Evolutionary conservation across 139 green algal species (phyloP), one percentile per base, ranked within the genome.

Genomic region (Gonium pectorale): DNA sequence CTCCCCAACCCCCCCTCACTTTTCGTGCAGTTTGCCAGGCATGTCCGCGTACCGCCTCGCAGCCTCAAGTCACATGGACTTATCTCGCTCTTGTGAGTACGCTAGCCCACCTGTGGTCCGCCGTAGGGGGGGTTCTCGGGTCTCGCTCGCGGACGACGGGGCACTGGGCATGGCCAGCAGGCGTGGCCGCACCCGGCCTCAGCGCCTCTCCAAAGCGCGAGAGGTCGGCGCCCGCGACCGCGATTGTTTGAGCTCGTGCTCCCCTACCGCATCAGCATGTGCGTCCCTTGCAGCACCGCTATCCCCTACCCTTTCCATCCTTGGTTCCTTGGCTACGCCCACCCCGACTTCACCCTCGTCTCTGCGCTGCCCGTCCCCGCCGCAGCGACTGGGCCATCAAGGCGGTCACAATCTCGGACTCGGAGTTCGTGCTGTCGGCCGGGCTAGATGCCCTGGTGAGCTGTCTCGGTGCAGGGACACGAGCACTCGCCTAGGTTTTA

Each of bases 381-480:
- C 29, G 33, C 78, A 84, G 78, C 22, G 63, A 84, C 62, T 84
- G 78, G 78, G 78, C 78, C 5, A 38, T 67, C 33, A 75, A 75
- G 72, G 51, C 83, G 1, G 43, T 88, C 27, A 63, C 69, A 3
- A 49, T 79, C 13, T 63, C 63, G 26, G 83, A 88, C 40, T 9
- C 59, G 49, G 63, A 79, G 0, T 44, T 88, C 22, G 33, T 88
- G 1, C 7, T 51, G 33, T 71, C 72, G 5, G 60, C 62, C 0
- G 83, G 83, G 0, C 49, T 88, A 5, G 83, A 88, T 21, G 83
- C 83, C 0, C 72, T 88, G 83, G 83, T 88, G 67, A 44, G 82
- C 19, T 11, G 29, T 7, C 5, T n/a, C 5, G 27, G 24, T 7
- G 29, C 6, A 38, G 5, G 5, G 27, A 7, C 59, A 38, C n/a